Conservation (phyloP, 2,329 filamentous ascomycete genomes). For the Colletotrichum sp. region DNA sequence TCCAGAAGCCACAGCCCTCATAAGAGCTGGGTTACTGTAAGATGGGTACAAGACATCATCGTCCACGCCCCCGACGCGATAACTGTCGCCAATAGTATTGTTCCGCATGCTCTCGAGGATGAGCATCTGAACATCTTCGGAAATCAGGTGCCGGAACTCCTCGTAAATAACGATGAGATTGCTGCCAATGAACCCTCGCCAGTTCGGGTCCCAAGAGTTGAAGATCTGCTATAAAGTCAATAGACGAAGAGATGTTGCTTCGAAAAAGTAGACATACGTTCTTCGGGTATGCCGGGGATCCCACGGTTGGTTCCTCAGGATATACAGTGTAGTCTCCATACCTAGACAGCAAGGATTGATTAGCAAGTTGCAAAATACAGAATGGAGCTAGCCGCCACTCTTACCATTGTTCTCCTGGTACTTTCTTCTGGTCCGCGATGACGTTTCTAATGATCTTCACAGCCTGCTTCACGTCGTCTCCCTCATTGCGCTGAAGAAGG, state of each 20-base stretch:
- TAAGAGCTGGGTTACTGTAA: constrained; percentile 45
- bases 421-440: constrained; percentile 56
- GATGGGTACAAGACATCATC: constrained; percentile 47
- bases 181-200: constrained; percentile 67
- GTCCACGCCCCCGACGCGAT: constrained; percentile 58
- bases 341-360: constrained; percentile 41
- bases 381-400: not conserved
- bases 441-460: constrained; percentile 59
- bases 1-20: constrained; percentile 64
- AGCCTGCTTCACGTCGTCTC: constrained; percentile 52
- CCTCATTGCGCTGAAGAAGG: constrained; percentile 58
- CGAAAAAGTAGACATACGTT: not conserved
- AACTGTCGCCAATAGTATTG: constrained; percentile 61
- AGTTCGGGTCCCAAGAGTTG: constrained; percentile 67
- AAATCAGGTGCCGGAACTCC: constrained; percentile 56
- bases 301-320: constrained; percentile 63
- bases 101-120: constrained; percentile 61
- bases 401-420: constrained; percentile 41
- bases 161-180: constrained; percentile 64
- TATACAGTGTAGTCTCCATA: constrained; percentile 49
- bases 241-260: not conserved
- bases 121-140: constrained; percentile 35
- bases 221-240: constrained; percentile 44
- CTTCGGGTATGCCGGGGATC: constrained; percentile 51
- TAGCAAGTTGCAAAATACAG: constrained; percentile 26